Base-by-base conservation (phyloP, 164 flowering plant genomes). In the Macadamia integrifolia region DNA sequence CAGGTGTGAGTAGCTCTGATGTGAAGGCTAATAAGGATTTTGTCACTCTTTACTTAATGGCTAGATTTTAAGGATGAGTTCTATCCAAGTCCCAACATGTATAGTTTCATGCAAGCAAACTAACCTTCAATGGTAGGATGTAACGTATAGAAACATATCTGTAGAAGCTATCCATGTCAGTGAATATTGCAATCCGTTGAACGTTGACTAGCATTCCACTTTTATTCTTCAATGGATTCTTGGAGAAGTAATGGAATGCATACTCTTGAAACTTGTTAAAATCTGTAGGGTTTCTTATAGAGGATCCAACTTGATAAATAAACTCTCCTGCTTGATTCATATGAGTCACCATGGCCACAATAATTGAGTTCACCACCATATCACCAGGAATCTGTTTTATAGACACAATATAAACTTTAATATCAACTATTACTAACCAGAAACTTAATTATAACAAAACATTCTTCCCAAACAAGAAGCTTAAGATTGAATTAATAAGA, bases 331-430 rank as follows among this genome's bases (percentile, higher is more conserved):
- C 71, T 40, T 82, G 66, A 53, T 77, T 68, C 15, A 81, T 80
- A 75, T 88, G 87, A 46, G 75, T 80, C 3, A 62, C 83, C 79
- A 86, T 87, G 0, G 91, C 79, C 32, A 75, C 84, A 0, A 92
- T 71, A 42, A 87, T 85, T 1, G 93, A 77, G 78, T 92, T 92
- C 69, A 85, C 90, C 69, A 90, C 98, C 90, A 88, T 86, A 62
- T 92, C 96, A 10, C 91, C 94, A 6, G 98, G 98, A 23, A 92
- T 84, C 97, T 92, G 85, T 69, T 60, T 3, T 23, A 23, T 23
- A 5, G 40, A 35, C 43, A 43, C 10, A 3, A 15, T 57, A 12
- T 2, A 7, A 60, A 11, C 2, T n/a, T 23, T 63, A 13, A 23
- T n/a, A 11, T 46, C 28, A 9, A 13, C 40, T 35, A 35, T 23